These are phyloP conservation scores for Aspergillus incahuasiensis DNA, from an alignment of 495 filamentous ascomycete genomes.

Conservation along the genomic window DNA sequence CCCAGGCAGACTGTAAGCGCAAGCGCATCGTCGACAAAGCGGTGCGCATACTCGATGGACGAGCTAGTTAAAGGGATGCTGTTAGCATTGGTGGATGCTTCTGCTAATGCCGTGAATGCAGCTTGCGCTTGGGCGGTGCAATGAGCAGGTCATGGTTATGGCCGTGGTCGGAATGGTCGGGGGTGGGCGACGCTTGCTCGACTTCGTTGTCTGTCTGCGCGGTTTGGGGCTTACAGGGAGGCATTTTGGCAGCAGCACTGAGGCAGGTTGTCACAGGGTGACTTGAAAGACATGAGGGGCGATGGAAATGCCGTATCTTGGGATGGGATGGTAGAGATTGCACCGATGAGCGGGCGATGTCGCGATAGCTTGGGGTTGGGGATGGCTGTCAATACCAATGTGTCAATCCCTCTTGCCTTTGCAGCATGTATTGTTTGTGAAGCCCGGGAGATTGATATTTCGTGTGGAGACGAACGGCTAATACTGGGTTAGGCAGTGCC, in stretches of 20 bases:
- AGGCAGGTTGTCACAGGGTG: no score
- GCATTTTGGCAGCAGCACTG: not conserved
- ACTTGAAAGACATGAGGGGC: not conserved
- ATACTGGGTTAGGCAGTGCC: no score
- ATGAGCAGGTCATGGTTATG: conserved; percentile 19
- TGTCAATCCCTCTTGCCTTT: no score
- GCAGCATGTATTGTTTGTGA: no score
- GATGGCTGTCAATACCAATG: no score
- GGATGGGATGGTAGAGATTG: not conserved
- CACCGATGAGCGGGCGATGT: conserved; percentile 29
- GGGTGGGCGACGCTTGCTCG: not conserved
- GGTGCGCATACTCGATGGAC: conserved; percentile 52
- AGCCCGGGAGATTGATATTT: no score
- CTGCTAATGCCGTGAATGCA: conserved; percentile 61
- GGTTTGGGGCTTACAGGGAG: not conserved
- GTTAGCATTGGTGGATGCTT: no score
- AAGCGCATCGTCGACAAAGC: conserved; percentile 51
- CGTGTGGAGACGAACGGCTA: no score
- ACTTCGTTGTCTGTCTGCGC: conserved; percentile 12
- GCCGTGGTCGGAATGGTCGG: conserved; percentile 2
- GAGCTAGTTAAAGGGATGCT: conserved; percentile 50
- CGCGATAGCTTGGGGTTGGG: conserved; percentile 22
- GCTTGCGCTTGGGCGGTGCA: conserved; percentile 43
- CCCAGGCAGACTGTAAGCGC: conserved; percentile 51
- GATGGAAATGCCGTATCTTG: not conserved